phyloP scores from a whole-genome alignment of 805 yeast species.

The Starmerella cellae region DNA sequence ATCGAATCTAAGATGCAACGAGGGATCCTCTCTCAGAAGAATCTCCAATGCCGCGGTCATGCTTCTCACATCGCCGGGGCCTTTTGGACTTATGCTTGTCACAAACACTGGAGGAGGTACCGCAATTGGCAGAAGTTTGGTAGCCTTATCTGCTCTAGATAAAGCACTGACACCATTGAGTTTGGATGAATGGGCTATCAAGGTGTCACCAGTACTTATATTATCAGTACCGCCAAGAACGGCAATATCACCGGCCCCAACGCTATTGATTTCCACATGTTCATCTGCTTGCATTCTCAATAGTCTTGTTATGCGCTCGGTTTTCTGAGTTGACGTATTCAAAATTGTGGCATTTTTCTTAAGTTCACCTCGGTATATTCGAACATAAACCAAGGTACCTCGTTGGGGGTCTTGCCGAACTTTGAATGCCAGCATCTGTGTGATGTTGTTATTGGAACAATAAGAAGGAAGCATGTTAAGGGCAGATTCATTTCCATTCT shows the following conservation, averaged over 20 bases:
- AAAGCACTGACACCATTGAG: conserved; percentile 39
- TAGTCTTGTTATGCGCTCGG: conserved; percentile 52
- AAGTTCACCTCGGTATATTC: conserved; percentile 77
- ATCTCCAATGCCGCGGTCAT: conserved; percentile 57
- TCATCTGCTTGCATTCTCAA: conserved; percentile 79
- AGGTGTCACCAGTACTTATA: conserved; percentile 81
- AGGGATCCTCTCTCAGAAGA: conserved; percentile 81
- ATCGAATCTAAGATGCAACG: conserved; percentile 52
- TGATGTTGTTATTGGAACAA: conserved; percentile 32
- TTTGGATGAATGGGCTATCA: conserved; percentile 47
- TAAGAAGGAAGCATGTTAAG: neutral
- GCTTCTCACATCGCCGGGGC: conserved; percentile 65
- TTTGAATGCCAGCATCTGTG: conserved; percentile 80
- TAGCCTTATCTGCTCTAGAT: conserved; percentile 32
- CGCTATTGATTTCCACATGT: conserved; percentile 53
- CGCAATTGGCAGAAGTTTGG: conserved; percentile 57
- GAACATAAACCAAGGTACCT: conserved; percentile 70
- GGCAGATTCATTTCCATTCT: neutral
- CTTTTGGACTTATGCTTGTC: conserved; percentile 66
- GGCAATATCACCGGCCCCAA: conserved; percentile 77
- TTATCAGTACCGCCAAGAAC: conserved; percentile 65
- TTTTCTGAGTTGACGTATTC: conserved; percentile 58
- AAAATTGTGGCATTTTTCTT: conserved; percentile 47
- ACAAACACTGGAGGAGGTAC: conserved; percentile 91
- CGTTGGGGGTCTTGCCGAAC: conserved; percentile 68